Base-by-base conservation (phyloP, 2,329 filamentous ascomycete species). In the Aspergillus sp. region DNA sequence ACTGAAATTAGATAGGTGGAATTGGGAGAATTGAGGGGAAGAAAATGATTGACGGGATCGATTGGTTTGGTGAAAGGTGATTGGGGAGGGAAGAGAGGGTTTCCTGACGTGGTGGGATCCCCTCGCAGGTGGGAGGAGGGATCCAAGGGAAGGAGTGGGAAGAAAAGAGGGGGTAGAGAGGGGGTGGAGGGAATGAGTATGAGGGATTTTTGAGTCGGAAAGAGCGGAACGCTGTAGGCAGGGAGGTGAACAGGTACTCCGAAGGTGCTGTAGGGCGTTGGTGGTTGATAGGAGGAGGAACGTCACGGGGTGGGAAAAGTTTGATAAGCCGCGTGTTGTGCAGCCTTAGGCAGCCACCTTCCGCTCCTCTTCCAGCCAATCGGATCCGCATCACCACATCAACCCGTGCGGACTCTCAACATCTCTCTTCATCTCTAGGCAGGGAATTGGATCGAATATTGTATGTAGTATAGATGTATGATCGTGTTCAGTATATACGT, bases 141-240 rank as follows among this genome's bases (percentile, higher is more conserved):
- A 38, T 29, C 25, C 25, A 29, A 38, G 34, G 34, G 16, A 36
- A 13, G 19, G 38, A 11, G 38, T 11, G 38, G 38, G 38, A 16
- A 41, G 38, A 20, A 47, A 31, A 20, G 34, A 13, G 16, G 21
- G n/a, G 32, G 49, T 31, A 43, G 21, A 31, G 25, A 32, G 47
- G 23, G 47, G 21, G 50, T 32, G 38, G 47, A 49, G 13, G 17
- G 19, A 42, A 19, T 47, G 29, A 53, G 53, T 62, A 61, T 61
- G 60, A 62, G 58, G 61, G 59, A 63, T 63, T 62, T 62, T 63
- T 47, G 42, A 51, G n/a, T 36, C 38, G 44, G 41, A 20, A 34
- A 48, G 45, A 44, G 46, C 25, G 25, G 25, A 29, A 29, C n/a
- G n/a, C n/a, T n/a, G n/a, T n/a, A n/a, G n/a, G n/a, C n/a, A n/a